These are phyloP conservation scores for Fonsecaea erecta DNA, from an alignment of 2,329 filamentous ascomycete species.

Conservation along the genomic window DNA sequence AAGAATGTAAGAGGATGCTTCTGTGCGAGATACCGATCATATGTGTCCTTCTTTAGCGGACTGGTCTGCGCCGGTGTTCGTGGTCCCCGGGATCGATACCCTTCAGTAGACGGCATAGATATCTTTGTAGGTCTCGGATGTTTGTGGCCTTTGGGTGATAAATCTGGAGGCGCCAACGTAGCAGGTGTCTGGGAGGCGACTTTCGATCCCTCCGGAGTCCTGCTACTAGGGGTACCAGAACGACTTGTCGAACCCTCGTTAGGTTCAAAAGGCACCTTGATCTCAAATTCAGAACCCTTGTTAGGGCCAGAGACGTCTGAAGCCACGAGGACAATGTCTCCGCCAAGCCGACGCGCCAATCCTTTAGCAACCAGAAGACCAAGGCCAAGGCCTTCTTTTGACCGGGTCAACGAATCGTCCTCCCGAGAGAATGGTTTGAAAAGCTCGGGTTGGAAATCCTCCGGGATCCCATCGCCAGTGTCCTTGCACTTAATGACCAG, in stretches of 20 bases:
- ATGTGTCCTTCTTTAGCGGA: conserved; percentile 21
- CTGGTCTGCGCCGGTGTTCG: conserved; percentile 1
- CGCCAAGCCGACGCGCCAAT: conserved; percentile 69
- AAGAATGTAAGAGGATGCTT: conserved; percentile 69
- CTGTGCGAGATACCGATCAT: conserved; percentile 61
- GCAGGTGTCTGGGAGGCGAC: conserved; percentile 13
- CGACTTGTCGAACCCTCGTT: conserved; percentile 51
- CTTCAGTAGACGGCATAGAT: conserved; percentile 4
- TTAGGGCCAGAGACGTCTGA: conserved; percentile 65
- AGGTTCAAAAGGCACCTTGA: conserved; percentile 65
- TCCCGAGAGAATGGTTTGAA: conserved; percentile 73
- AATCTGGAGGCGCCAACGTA: conserved; percentile 8
- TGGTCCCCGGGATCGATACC: not conserved
- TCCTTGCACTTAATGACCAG: conserved; percentile 67
- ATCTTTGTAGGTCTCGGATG: conserved; percentile 3
- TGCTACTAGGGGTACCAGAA: conserved; percentile 55
- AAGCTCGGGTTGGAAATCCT: conserved; percentile 67
- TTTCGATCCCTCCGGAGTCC: conserved; percentile 41
- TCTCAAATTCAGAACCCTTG: conserved; percentile 70
- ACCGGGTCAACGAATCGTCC: conserved; percentile 69
- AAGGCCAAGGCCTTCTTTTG: conserved; percentile 70
- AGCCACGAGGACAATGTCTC: conserved; percentile 67
- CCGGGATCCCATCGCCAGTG: conserved; percentile 70
- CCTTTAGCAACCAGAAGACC: conserved; percentile 75
- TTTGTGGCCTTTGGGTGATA: conserved; percentile 42